Base-by-base conservation (phyloP, 768 basidiomycete species). In the Pseudohyphozyma bogoriensis region DNA sequence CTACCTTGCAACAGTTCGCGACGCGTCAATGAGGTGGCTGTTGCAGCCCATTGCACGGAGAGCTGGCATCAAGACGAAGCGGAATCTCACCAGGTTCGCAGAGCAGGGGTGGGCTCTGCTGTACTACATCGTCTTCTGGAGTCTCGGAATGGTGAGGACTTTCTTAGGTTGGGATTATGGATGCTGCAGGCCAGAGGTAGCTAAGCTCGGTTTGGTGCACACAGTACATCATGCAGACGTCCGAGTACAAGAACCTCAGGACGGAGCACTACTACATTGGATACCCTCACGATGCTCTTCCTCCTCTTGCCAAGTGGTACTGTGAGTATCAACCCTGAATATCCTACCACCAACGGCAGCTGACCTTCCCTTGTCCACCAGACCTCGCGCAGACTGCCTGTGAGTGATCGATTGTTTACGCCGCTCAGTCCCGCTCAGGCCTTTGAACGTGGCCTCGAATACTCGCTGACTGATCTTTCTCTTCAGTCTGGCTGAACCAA, bases 41-140 rank as follows among this genome's bases (percentile, higher is more conserved):
- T 81, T 89, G 63, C 84, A 85, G 70, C 89, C 91, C 13, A 82
- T 95, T 57, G 91, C 87, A 22, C 77, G 78, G 40, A 85, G 83
- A 81, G 85, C 84, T 65, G 80, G 95, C 29, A 66, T 62, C 75
- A 77, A 42, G 79, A 79, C 58, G 18, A 76, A 77, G 63, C 77
- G 63, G 18, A 42, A 47, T 31, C 26, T 90, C 44, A 72, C 87
- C 47, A 79, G 95, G 68, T 97, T 97, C 71, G 88, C 89, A 4
- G 95, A 99, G 73, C 95, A 99, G 75, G 87, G 89, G 58, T 97
- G 90, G 88, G 83, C 82, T 37, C 79, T 84, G 47, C 74, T 88
- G 51, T 97, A 93, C 74, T 90, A 87, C 54, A 47, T 39, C 42
- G 58, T 81, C 2, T 86, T 84, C 67, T 93, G 86, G 80, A 73